A percentile compares a stretch with the other conserved stretches of the same genome.
These are phyloP conservation scores for Magnusiomyces paraingens DNA, from an alignment of 1,139 yeast genomes.

Conservation along the genomic window DNA sequence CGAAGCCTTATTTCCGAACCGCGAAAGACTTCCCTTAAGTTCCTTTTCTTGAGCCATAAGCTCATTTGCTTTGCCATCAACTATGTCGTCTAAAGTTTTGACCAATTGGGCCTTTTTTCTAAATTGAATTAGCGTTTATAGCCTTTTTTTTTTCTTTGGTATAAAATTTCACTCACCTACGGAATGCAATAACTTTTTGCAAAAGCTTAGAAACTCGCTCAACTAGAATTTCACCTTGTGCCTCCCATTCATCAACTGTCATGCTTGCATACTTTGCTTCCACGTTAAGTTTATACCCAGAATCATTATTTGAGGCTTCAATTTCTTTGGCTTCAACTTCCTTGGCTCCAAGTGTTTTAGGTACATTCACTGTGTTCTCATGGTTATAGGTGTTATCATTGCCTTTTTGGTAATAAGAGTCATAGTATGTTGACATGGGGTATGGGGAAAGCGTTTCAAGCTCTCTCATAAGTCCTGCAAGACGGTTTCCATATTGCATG, in stretches of 20 bases:
- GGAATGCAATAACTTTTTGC: slow-evolving; percentile 12
- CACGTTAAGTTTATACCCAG: not conserved
- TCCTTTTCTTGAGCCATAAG: slow-evolving; percentile 8
- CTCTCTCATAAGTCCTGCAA: too few relatives aligned
- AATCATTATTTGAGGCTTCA: too few relatives aligned
- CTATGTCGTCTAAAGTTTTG: slow-evolving; percentile 6
- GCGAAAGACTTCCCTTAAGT: slow-evolving; percentile 8
- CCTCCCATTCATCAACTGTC: slow-evolving; percentile 20
- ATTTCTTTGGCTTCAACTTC: too few relatives aligned
- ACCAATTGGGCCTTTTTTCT: slow-evolving; percentile 13
- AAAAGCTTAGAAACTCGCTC: slow-evolving; percentile 16
- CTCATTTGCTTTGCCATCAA: slow-evolving; percentile 11
- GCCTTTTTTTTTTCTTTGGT: too few relatives aligned
- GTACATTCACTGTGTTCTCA: too few relatives aligned
- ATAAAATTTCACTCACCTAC: slow-evolving; percentile 13
- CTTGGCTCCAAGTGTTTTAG: too few relatives aligned
- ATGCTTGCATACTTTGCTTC: slow-evolving; percentile 13
- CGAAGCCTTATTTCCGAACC: slow-evolving; percentile 10
- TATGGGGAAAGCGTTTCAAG: too few relatives aligned
- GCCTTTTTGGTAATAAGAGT: too few relatives aligned
- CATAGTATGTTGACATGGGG: too few relatives aligned
- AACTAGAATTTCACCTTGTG: slow-evolving; percentile 14
- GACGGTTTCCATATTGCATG: too few relatives aligned
- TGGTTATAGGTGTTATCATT: too few relatives aligned
- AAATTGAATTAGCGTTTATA: not conserved